Conservation (phyloP, 2,329 filamentous ascomycete species). For the Bipolaris sorokiniana region DNA sequence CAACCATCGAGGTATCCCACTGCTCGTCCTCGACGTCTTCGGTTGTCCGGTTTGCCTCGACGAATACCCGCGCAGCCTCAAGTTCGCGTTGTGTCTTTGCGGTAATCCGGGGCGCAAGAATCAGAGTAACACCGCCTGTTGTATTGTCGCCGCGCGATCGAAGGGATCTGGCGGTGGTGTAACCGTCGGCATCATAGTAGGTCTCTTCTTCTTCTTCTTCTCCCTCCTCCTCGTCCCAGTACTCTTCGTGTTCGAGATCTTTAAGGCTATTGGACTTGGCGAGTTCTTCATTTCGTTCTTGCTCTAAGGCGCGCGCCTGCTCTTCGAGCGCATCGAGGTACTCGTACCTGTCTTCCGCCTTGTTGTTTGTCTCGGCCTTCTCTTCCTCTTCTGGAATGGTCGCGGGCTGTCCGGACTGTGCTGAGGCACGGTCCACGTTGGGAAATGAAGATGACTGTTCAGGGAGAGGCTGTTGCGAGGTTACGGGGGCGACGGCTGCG, state of each 20-base stretch:
- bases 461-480: conserved; percentile 31
- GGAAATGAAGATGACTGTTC: conserved; percentile 33
- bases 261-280: conserved; percentile 32
- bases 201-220: too few species aligned
- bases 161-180: conserved; percentile 78
- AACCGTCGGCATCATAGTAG: conserved; percentile 72
- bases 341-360: conserved; percentile 39
- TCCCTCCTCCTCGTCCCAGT: conserved; percentile 74
- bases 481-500: conserved; percentile 20
- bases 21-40: conserved; percentile 87
- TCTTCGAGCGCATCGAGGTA: conserved; percentile 49
- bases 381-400: conserved; percentile 25
- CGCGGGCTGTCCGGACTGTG: conserved; percentile 22
- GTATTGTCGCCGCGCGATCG: conserved; percentile 78
- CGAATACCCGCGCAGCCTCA: conserved; percentile 67
- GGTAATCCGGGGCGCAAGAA: conserved; percentile 76
- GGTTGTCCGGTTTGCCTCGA: conserved; percentile 67
- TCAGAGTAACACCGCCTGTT: conserved; percentile 65
- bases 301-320: conserved; percentile 44
- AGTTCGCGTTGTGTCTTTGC: conserved; percentile 75
- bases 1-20: conserved; percentile 97
- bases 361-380: conserved; percentile 23
- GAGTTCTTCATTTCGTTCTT: conserved; percentile 46
- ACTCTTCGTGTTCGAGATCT: conserved; percentile 67
- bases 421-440: conserved; percentile 29